Evolutionary conservation across 2,329 filamentous ascomycete genomes (phyloP).

Genomic region (Ceratocystis cubensis): DNA sequence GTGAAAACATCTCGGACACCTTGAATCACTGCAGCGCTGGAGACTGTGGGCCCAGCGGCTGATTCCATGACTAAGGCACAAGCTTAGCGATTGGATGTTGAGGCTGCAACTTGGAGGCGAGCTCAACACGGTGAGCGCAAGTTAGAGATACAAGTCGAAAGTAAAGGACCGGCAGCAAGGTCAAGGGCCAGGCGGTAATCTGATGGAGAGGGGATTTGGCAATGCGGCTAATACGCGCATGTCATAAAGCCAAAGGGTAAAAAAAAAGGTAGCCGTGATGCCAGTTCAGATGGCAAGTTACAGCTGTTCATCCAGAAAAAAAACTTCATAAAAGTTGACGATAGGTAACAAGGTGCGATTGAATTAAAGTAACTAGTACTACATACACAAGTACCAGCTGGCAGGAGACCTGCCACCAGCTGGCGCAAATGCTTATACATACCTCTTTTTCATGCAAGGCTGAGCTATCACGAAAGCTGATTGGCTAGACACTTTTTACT

Average conservation of each 20-base stretch:
- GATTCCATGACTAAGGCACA: neutral
- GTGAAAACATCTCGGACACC: constrained; percentile 43
- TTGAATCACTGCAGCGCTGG: constrained; percentile 41
- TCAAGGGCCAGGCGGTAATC: no score
- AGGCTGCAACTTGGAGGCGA: neutral
- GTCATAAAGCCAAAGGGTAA: no score
- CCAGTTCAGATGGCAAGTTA: neutral
- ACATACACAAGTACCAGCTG: neutral
- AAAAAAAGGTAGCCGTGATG: no score
- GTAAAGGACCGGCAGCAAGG: no score
- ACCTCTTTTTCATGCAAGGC: constrained; percentile 16
- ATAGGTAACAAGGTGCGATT: neutral
- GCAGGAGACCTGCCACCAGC: neutral
- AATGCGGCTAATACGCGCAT: no score
- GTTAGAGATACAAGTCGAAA: no score
- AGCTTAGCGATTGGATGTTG: neutral
- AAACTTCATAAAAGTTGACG: neutral
- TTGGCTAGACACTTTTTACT: constrained; percentile 16
- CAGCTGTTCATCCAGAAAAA: neutral
- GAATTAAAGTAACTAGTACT: neutral
- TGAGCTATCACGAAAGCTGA: constrained; percentile 4
- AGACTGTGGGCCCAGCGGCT: constrained; percentile 26
- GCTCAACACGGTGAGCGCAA: neutral
- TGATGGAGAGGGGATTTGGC: neutral
- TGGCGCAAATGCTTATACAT: neutral